Conservation (phyloP, 2,329 filamentous ascomycete species). For the Ilyonectria sp. region DNA sequence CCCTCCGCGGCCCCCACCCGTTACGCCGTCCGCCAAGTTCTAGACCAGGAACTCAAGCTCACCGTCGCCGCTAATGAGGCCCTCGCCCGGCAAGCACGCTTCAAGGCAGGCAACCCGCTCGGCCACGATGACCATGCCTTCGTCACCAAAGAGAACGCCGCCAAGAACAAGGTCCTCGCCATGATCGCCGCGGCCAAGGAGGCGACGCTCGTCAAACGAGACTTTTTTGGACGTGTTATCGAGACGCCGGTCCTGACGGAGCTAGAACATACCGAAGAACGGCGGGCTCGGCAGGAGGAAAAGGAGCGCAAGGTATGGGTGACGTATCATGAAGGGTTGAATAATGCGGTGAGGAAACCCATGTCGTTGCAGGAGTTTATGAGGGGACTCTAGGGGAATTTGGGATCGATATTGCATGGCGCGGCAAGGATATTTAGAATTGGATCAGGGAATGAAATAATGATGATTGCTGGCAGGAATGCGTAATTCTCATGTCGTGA, state of each 20-base stretch:
- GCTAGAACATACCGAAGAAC: slow-evolving; percentile 57
- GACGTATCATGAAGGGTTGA: slow-evolving; percentile 90
- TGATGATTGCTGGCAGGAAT: background rate
- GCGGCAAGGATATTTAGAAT: slow-evolving; percentile 1
- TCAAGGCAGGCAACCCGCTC: slow-evolving; percentile 63
- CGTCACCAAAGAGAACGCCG: slow-evolving; percentile 56
- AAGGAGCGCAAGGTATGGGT: slow-evolving; percentile 82
- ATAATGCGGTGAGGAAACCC: slow-evolving; percentile 92
- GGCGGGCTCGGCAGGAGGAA: slow-evolving; percentile 51
- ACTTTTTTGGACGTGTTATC: slow-evolving; percentile 89
- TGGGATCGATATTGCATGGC: background rate
- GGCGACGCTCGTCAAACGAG: slow-evolving; percentile 71
- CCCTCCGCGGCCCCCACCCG: slow-evolving; percentile 80
- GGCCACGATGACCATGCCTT: slow-evolving; percentile 44
- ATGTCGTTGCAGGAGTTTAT: slow-evolving; percentile 86
- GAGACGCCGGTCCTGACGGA: slow-evolving; percentile 58
- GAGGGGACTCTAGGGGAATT: slow-evolving; percentile 68
- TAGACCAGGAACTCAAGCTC: slow-evolving; percentile 90
- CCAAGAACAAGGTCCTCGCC: slow-evolving; percentile 52
- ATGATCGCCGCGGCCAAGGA: slow-evolving; percentile 52
- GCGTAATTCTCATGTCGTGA: slow-evolving; percentile 18
- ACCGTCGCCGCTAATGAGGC: slow-evolving; percentile 78
- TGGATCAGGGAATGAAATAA: slow-evolving; percentile 1
- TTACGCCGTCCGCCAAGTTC: slow-evolving; percentile 93
- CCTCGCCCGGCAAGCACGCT: slow-evolving; percentile 76